Conservation (phyloP, 306 rosid genomes). For the Notholithocarpus densiflorus region DNA sequence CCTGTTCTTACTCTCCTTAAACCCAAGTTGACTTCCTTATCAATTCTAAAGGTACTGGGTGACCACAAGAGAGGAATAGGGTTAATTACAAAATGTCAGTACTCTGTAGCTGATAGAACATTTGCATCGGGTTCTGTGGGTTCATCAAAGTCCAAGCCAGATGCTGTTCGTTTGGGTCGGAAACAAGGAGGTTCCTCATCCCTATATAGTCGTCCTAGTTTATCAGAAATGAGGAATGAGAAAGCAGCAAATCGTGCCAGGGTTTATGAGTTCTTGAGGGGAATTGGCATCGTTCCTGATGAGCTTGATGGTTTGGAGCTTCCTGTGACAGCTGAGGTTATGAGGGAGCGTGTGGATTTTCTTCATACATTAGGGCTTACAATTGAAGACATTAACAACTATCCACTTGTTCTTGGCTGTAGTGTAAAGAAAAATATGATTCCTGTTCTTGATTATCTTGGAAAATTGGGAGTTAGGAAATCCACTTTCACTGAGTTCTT, state of each 20-base stretch:
- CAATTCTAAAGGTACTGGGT: slow-evolving; percentile 37
- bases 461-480: slow-evolving; percentile 89
- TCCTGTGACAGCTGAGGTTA: slow-evolving; percentile 87
- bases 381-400: slow-evolving; percentile 76
- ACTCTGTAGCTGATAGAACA: slow-evolving; percentile 52
- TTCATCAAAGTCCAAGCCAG: slow-evolving; percentile 29
- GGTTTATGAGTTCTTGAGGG: slow-evolving; percentile 72
- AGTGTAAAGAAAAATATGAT: slow-evolving; percentile 98
- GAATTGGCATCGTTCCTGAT: slow-evolving; percentile 83
- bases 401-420: slow-evolving; percentile 94
- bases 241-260: slow-evolving; percentile 49
- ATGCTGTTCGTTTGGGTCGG: slow-evolving; percentile 29
- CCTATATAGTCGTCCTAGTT: slow-evolving; percentile 72
- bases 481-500: slow-evolving; percentile 75
- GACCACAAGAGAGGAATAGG: slow-evolving; percentile 41
- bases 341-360: slow-evolving; percentile 92
- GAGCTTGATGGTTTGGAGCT: slow-evolving; percentile 99
- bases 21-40: slow-evolving; percentile 41
- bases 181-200: slow-evolving; percentile 53
- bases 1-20: slow-evolving; percentile 46
- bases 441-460: slow-evolving; percentile 98
- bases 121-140: slow-evolving; percentile 30
- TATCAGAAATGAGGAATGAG: slow-evolving; percentile 72
- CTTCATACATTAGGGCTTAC: slow-evolving; percentile 85
- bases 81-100: slow-evolving; percentile 44